Conservation (phyloP, 2,329 filamentous ascomycete genomes). For the Stenocarpella maydis region DNA sequence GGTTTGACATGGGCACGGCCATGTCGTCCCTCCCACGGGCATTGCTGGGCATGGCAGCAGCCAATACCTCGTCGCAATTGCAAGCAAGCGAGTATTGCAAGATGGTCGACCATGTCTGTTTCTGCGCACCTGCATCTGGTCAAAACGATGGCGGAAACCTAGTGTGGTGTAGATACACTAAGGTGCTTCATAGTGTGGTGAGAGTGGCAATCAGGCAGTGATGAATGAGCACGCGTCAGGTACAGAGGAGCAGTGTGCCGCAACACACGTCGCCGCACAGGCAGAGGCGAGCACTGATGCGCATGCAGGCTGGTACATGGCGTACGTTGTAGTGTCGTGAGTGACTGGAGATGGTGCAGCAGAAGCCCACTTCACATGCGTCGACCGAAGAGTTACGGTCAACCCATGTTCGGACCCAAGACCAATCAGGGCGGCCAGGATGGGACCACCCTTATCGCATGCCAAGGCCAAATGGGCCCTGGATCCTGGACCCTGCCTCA, state of each 20-base stretch:
- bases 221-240: slow-evolving; percentile 1
- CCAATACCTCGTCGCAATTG: not conserved
- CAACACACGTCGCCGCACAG: not conserved
- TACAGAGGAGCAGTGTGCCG: too few relatives aligned
- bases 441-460: slow-evolving; percentile 23
- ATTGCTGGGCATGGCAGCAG: too few relatives aligned
- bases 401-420: slow-evolving; percentile 2
- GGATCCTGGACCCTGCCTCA: slow-evolving; percentile 23
- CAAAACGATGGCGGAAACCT: slow-evolving; percentile 23
- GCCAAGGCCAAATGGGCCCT: slow-evolving; percentile 16
- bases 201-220: slow-evolving; percentile 22
- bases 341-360: not conserved
- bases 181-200: not conserved
- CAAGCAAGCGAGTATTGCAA: not conserved
- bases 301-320: not conserved
- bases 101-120: not conserved
- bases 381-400: slow-evolving; percentile 27
- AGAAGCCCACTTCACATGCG: slow-evolving; percentile 26
- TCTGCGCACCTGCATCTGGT: slow-evolving; percentile 24
- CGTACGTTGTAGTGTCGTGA: too few relatives aligned
- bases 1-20: not conserved
- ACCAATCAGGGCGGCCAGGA: slow-evolving; percentile 5
- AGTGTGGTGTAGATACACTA: too few relatives aligned
- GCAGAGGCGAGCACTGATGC: not conserved
- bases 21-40: not conserved